These are phyloP conservation scores for Calonectria pauciramosa DNA, from an alignment of 2,329 filamentous ascomycete genomes.

Conservation along the genomic window DNA sequence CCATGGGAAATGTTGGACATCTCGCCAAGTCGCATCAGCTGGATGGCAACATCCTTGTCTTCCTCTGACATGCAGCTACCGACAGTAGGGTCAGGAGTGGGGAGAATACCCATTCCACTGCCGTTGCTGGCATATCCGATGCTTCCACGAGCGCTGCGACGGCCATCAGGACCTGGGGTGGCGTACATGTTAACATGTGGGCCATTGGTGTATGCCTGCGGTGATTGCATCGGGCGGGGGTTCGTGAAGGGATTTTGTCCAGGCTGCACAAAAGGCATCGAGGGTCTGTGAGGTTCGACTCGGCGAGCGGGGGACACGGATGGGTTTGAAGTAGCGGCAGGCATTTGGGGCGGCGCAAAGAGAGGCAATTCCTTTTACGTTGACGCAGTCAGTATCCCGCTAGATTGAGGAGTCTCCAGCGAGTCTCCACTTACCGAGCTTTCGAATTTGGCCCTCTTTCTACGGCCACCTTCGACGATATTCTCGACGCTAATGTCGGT, in stretches of 20 bases:
- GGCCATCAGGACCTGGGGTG: conserved; percentile 72
- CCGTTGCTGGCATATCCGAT: conserved; percentile 66
- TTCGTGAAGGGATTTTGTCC: conserved; percentile 86
- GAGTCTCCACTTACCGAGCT: conserved; percentile 83
- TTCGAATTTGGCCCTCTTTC: conserved; percentile 95
- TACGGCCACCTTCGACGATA: conserved; percentile 95
- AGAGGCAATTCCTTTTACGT: conserved; percentile 86
- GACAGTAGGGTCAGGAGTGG: conserved; percentile 97
- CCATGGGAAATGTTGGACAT: conserved; percentile 94
- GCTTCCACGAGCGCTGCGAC: conserved; percentile 74
- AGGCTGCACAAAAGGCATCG: conserved; percentile 81
- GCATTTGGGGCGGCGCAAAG: conserved; percentile 94
- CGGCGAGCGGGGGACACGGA: conserved; percentile 94
- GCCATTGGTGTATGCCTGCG: conserved; percentile 77
- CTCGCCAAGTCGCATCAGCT: conserved; percentile 95
- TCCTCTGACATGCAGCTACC: conserved; percentile 98
- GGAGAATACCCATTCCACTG: conserved; percentile 72
- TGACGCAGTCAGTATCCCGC: conserved; percentile 50
- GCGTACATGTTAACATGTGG: conserved; percentile 70
- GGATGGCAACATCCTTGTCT: conserved; percentile 91
- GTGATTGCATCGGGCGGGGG: conserved; percentile 83
- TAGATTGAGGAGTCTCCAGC: conserved; percentile 32
- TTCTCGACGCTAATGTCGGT: conserved; percentile 99
- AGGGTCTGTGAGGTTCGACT: conserved; percentile 77
- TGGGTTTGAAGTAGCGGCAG: conserved; percentile 95